These are phyloP conservation scores for Sarcodon aspratus DNA, from an alignment of 768 basidiomycete genomes.

Conservation along the genomic window DNA sequence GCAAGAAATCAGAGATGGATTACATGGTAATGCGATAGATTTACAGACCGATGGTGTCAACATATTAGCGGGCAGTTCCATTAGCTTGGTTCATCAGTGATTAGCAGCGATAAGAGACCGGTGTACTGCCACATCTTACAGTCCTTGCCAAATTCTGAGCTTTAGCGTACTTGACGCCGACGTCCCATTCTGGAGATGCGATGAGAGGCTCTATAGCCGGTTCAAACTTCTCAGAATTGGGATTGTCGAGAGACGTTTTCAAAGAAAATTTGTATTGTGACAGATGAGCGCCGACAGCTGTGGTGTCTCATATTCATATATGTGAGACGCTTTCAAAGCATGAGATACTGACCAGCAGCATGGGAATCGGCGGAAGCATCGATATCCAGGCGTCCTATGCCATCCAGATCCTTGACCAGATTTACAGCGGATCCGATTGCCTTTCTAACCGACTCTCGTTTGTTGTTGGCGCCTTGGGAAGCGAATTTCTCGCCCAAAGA, in stretches of 20 bases:
- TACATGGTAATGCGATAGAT: background rate
- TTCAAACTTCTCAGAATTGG: slow-evolving; percentile 38
- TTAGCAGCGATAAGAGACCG: background rate
- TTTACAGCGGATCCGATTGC: slow-evolving; percentile 67
- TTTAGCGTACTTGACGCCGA: slow-evolving; percentile 60
- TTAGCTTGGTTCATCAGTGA: slow-evolving; percentile 35
- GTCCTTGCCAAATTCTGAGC: slow-evolving; percentile 77
- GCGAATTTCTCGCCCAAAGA: slow-evolving; percentile 48
- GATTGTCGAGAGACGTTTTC: slow-evolving; percentile 67
- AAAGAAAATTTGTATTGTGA: slow-evolving; percentile 68
- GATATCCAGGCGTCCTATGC: slow-evolving; percentile 41
- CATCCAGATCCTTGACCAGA: slow-evolving; percentile 49
- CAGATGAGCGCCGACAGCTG: slow-evolving; percentile 72
- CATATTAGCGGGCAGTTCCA: slow-evolving; percentile 81
- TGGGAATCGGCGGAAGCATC: slow-evolving; percentile 63
- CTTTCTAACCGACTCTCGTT: slow-evolving; percentile 58
- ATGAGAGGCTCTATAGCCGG: slow-evolving; percentile 33
- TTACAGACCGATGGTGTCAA: slow-evolving; percentile 65
- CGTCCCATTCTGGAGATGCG: slow-evolving; percentile 46
- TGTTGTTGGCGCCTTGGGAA: slow-evolving; percentile 29
- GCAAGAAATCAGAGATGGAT: background rate
- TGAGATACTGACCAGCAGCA: slow-evolving; percentile 48
- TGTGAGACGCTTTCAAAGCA: background rate
- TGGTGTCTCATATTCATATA: slow-evolving; percentile 2
- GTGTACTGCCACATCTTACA: slow-evolving; percentile 23